Evolutionary conservation across 1,284 basidiomycete species (phyloP), one percentile per base, ranked within the genome.

Genomic region (Xerocomus tenax): DNA sequence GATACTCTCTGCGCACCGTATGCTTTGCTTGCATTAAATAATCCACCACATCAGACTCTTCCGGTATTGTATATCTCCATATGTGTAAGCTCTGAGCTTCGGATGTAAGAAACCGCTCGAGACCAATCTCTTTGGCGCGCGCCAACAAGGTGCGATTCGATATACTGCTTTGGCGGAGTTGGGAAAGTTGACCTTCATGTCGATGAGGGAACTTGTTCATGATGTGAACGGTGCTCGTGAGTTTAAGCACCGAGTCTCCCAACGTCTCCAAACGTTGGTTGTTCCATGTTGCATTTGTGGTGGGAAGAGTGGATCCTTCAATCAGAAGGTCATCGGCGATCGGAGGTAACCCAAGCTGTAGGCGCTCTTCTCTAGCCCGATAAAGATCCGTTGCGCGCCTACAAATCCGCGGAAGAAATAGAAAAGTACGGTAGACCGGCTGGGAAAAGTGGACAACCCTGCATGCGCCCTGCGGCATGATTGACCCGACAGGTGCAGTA

Each of bases 191-290:
- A 0, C 90, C 89, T 71, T 93, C 90, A 58, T 91, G 85, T 21
- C 83, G 75, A 54, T 79, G 72, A 0, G 84, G 85, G 57, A 77
- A 87, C 49, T 75, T 74, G 68, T 86, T 84, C 69, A 83, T 85
- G 2, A 91, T 65, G 59, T 91, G 78, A 1, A 90, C 81, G 12
- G 84, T 83, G 2, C 81, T 81, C 38, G 79, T 77, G 26, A 92
- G 67, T 62, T 91, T 84, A 38, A 93, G 74, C 0, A 91, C 84
- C 0, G 84, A 78, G 61, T 92, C 90, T 8, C 90, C 89, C 15
- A 91, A 71, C 0, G 88, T 91, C 65, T 93, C 90, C 45, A 92
- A 64, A 2, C 86, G 78, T 62, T 93, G 87, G 55, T 91, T 92
- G 64, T 77, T 87, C 68, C 78, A 87, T 7, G 76, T 74, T 6